Evolutionary conservation across 148 eudicot species (phyloP).

Genomic region (Chenopodium formosanum): DNA sequence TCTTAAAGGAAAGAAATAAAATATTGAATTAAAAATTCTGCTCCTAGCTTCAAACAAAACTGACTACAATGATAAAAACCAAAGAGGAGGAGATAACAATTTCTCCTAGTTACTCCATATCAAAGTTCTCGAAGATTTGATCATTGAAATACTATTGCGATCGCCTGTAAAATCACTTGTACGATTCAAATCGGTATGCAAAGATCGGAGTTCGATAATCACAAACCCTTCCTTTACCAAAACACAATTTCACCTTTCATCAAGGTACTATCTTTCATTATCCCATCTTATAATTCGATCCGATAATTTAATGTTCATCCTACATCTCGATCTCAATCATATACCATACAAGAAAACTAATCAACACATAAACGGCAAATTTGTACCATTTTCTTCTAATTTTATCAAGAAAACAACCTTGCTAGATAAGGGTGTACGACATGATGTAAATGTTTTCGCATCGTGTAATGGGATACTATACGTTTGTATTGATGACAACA

Average conservation of each 20-base stretch:
- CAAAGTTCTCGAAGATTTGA: not conserved
- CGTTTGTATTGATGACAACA: not conserved
- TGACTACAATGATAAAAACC: too few relatives aligned
- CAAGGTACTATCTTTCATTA: not conserved
- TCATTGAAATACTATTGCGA: slow-evolving; percentile 6
- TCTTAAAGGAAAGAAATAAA: too few relatives aligned
- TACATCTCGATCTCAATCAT: not conserved
- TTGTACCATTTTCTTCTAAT: not conserved
- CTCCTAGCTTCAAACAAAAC: too few relatives aligned
- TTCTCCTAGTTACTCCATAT: too few relatives aligned
- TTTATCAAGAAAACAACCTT: not conserved
- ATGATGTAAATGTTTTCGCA: not conserved
- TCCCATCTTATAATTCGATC: not conserved
- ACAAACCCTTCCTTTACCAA: not conserved
- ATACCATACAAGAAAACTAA: not conserved
- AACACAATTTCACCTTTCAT: not conserved
- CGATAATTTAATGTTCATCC: not conserved
- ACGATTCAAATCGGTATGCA: not conserved
- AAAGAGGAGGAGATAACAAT: too few relatives aligned
- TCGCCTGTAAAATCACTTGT: not conserved
- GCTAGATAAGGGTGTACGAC: too few relatives aligned
- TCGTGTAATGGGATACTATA: not conserved
- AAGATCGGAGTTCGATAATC: not conserved
- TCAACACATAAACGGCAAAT: not conserved
- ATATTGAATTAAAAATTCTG: too few relatives aligned